These are phyloP conservation scores for Capronia coronata DNA, from an alignment of 2,329 filamentous ascomycete species.

Conservation along the genomic window DNA sequence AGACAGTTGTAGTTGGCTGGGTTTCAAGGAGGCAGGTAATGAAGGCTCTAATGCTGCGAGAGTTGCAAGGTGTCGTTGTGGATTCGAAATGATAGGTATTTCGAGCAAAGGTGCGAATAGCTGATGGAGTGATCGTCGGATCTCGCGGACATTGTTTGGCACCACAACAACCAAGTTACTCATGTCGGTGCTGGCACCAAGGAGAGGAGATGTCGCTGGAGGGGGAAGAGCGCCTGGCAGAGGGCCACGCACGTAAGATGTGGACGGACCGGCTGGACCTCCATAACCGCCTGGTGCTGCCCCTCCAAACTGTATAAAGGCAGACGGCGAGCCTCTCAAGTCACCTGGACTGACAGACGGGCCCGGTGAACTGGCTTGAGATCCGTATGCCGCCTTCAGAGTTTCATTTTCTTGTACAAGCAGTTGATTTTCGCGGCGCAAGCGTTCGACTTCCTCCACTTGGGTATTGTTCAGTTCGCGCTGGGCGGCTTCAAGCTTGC, in stretches of 20 bases:
- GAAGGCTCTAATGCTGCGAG: slow-evolving; percentile 31
- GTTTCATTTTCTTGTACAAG: slow-evolving; percentile 39
- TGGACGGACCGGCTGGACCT: slow-evolving; percentile 9
- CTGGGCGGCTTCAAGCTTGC: slow-evolving; percentile 40
- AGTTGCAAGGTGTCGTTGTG: slow-evolving; percentile 34
- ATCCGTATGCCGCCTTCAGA: slow-evolving; percentile 34
- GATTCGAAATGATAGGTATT: slow-evolving; percentile 31
- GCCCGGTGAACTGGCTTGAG: slow-evolving; percentile 30
- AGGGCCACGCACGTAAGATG: slow-evolving; percentile 10
- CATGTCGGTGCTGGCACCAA: slow-evolving; percentile 17
- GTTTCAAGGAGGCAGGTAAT: slow-evolving; percentile 35
- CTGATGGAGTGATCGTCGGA: slow-evolving; percentile 33
- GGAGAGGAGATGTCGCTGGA: slow-evolving; percentile 17
- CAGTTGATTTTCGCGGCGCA: slow-evolving; percentile 38
- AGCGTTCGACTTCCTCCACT: slow-evolving; percentile 38
- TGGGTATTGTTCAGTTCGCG: slow-evolving; percentile 37
- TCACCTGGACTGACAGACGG: slow-evolving; percentile 25
- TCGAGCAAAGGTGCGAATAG: slow-evolving; percentile 37
- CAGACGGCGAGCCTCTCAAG: slow-evolving; percentile 26
- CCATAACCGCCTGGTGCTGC: slow-evolving; percentile 18
- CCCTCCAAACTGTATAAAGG: slow-evolving; percentile 21
- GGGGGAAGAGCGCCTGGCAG: slow-evolving; percentile 12
- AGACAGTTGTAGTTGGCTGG: slow-evolving; percentile 37
- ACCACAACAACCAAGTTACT: slow-evolving; percentile 29
- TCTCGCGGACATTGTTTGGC: slow-evolving; percentile 35